A percentile compares a stretch with the other conserved stretches of the same genome.
phyloP scores from a whole-genome alignment of 2,329 filamentous ascomycete species.

The Didymella segeticola region DNA sequence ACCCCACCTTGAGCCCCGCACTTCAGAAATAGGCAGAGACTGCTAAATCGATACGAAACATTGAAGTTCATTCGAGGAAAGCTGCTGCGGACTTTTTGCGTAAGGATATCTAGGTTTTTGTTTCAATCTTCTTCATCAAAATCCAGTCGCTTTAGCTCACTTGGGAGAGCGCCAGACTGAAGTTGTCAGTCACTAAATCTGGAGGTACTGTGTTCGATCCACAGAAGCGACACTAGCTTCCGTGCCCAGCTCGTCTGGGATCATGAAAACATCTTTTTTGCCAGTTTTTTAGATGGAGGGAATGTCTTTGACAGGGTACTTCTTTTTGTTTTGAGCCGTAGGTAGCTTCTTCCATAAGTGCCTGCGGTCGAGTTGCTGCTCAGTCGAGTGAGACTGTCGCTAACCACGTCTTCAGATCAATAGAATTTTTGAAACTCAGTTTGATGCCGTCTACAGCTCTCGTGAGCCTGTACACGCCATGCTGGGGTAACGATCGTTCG shows the following conservation, averaged over 20 bases:
- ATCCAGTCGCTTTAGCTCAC: slow-evolving; percentile 23
- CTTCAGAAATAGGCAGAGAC: neutral
- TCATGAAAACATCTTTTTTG: slow-evolving; percentile 11
- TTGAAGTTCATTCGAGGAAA: no score
- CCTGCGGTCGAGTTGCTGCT: no score
- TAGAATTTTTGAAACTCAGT: no score
- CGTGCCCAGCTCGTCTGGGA: slow-evolving; percentile 10
- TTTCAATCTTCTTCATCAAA: neutral
- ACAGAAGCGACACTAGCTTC: slow-evolving; percentile 21
- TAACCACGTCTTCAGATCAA: no score
- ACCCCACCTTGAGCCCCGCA: neutral
- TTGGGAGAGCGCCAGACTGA: slow-evolving; percentile 24
- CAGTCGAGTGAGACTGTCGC: no score
- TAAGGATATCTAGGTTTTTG: neutral
- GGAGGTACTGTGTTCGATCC: slow-evolving; percentile 23
- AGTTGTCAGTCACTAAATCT: slow-evolving; percentile 22
- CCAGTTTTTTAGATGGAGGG: neutral
- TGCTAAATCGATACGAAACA: neutral
- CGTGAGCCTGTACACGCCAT: no score
- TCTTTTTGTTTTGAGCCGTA: neutral
- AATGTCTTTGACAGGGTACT: neutral
- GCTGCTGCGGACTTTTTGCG: no score
- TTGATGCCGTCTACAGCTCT: no score
- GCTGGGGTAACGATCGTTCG: no score
- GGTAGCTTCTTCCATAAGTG: no score